phyloP scores from a whole-genome alignment of 2,329 filamentous ascomycete genomes.

The Alternaria viburni region DNA sequence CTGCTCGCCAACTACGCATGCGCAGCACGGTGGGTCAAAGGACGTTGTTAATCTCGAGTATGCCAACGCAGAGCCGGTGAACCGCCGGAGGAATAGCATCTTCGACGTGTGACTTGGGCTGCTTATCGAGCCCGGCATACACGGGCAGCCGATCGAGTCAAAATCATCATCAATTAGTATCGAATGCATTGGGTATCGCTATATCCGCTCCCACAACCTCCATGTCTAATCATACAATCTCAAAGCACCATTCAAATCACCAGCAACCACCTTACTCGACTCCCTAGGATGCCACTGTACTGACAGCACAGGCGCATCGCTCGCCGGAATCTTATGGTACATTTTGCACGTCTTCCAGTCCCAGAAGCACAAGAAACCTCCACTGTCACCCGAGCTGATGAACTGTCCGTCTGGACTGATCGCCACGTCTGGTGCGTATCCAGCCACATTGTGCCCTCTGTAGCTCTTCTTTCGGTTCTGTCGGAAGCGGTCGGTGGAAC shows the following conservation, averaged over 20 bases:
- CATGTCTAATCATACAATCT: conserved; percentile 82
- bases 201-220: not conserved
- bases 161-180: not conserved
- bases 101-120: not conserved
- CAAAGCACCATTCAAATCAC: conserved; percentile 85
- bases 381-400: conserved; percentile 83
- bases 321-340: conserved; percentile 93
- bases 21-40: not conserved
- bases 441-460: conserved; percentile 93
- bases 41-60: not conserved
- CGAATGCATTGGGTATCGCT: conserved; percentile 32
- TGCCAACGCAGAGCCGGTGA: not conserved
- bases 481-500: conserved; percentile 91
- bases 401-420: conserved; percentile 93
- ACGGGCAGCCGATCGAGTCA: not conserved
- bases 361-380: conserved; percentile 93
- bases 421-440: conserved; percentile 87
- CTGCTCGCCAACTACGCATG: not conserved
- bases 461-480: conserved; percentile 98
- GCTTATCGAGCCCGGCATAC: not conserved
- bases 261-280: conserved; percentile 90
- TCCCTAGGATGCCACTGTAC: conserved; percentile 98
- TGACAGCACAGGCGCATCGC: conserved; percentile 81
- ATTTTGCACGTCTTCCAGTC: conserved; percentile 99
- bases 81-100: not conserved